Evolutionary conservation across 495 filamentous ascomycete genomes (phyloP), one percentile per base, ranked within the genome.

Genomic region (Neurospora terricola): DNA sequence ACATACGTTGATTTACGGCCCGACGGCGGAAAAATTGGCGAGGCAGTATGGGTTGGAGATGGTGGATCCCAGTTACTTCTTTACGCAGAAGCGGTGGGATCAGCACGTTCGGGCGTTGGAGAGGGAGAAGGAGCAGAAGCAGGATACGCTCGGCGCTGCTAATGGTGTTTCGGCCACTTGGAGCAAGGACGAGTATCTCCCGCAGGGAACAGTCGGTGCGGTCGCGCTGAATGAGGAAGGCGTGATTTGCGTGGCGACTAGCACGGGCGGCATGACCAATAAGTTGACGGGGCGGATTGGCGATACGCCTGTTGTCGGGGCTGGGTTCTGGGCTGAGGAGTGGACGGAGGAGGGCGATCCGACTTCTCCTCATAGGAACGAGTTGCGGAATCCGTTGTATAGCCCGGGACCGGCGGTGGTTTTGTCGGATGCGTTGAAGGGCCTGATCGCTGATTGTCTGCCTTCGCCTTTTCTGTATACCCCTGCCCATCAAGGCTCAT

Each of bases 271-370:
- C 0, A 73, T 96, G 80, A 97, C 94, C 23, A 97, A 97, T 76
- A 97, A 97, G 83, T 78, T 94, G 37, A 91, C 92, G 0, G 93
- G 93, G 1, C 83, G 93, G 14, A 91, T 97, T 73, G 94, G 94
- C 0, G 94, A 97, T 80, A 97, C 94, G 5, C 94, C 94, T 1
- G 92, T 91, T 0, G 83, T 94, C 16, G 94, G 94, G 4, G 92
- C 94, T 3, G 94, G 94, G 10, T 97, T 94, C 78, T 97, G 93
- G 93, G 93, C 93, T 0, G 94, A 96, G 80, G 87, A 93, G 71
- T 96, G 92, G 91, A 82, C 83, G 37, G 87, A 88, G 72, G 72
- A 79, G 23, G 74, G 75, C 0, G 74, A 77, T 34, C 72, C 74
- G 10, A 73, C 73, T 4, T 62, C 69, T 10, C 34, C n/a, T 23